phyloP scores from a whole-genome alignment of 73 alveolate species.

The Tetrahymena malaccensis region DNA sequence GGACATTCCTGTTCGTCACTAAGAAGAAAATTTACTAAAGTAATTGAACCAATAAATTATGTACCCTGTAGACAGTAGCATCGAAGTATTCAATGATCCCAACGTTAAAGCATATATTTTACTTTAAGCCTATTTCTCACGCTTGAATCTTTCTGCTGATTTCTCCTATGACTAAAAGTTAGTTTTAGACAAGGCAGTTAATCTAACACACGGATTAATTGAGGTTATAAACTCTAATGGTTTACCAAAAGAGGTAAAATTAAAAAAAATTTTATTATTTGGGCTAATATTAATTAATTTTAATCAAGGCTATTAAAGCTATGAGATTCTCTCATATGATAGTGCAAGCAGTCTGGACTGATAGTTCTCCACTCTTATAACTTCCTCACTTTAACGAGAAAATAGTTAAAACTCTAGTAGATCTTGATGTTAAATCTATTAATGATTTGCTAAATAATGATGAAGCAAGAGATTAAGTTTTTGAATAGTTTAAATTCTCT shows the following conservation, averaged over 20 bases:
- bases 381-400: conserved; percentile 19
- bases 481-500: background rate
- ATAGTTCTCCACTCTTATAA: conserved; percentile 17
- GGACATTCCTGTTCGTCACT: conserved; percentile 19
- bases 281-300: background rate
- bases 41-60: conserved; percentile 1
- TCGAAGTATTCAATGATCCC: conserved; percentile 19
- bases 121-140: conserved; percentile 18
- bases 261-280: too few species aligned
- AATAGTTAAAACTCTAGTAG: background rate
- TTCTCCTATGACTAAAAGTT: background rate
- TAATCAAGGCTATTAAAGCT: conserved; percentile 5
- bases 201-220: conserved; percentile 19
- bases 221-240: conserved; percentile 30
- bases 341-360: conserved; percentile 33
- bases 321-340: conserved; percentile 32
- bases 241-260: background rate
- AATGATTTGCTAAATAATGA: conserved; percentile 27
- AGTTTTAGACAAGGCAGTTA: conserved; percentile 23
- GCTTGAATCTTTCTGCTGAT: conserved; percentile 19
- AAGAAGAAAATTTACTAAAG: conserved; percentile 7
- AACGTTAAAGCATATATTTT: conserved; percentile 23
- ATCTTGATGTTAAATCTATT: background rate
- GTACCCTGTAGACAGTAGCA: conserved; percentile 2
- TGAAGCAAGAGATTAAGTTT: background rate